Base-by-base conservation (phyloP, 108 stramenopile genomes). In the Craspedostauros australis region DNA sequence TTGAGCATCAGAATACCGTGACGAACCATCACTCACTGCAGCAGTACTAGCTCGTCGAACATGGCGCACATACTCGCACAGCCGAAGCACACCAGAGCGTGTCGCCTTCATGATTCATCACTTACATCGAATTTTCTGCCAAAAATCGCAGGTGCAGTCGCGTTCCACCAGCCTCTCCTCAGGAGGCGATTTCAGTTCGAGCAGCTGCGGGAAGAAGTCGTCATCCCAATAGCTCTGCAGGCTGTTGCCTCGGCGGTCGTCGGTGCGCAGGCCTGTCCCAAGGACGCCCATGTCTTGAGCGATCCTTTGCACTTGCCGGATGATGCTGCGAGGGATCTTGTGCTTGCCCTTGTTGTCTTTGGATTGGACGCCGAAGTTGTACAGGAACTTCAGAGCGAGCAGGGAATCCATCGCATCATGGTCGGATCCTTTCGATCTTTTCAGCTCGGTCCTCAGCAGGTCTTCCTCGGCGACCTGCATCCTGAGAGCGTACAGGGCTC, bases 141-240 rank as follows among this genome's bases (percentile, higher is more conserved):
- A 83, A 66, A 83, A 63, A 57, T 78, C 82, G 39, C 82, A 83
- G 1, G 82, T 79, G 41, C 82, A 83, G 45, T 83, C 82, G 5
- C 75, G 47, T 47, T 83, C 82, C 19, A 83, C 55, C 0, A 76
- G 37, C 5, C 77, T 44, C 15, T 61, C 75, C 47, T 78, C 77
- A 4, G 77, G 77, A 31, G 82, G 82, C 77, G 75, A 83, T 27
- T 55, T 67, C 0, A 83, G 62, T 41, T 83, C 82, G 24, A 83
- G 40, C 0, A 83, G 40, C 39, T 83, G 70, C 15, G 75, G 75
- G 27, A 83, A 76, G 46, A 75, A 79, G 26, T 70, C 58, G 19
- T 70, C 72, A 40, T 79, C 68, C 63, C 66, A 68, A 22, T 66
- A 44, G 23, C 29, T 53, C 23, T 45, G 46, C 32, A 51, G 36